Conservation (phyloP, 441 rosid genomes). For the Arabidopsis lyrata region DNA sequence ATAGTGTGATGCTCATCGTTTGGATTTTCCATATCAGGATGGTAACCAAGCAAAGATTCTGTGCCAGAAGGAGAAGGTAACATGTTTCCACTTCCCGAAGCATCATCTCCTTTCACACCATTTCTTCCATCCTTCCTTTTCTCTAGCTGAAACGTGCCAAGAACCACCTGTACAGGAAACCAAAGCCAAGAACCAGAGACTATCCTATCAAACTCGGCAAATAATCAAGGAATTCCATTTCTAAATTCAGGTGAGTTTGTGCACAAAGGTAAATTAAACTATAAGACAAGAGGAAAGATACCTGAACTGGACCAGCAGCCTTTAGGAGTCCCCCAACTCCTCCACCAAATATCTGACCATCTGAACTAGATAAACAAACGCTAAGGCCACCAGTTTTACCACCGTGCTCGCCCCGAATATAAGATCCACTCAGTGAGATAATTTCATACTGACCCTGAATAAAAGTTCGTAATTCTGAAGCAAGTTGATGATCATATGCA, state of each 20-base stretch:
- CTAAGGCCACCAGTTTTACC: slow-evolving; percentile 91
- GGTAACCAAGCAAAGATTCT: slow-evolving; percentile 56
- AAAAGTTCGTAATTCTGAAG: slow-evolving; percentile 35
- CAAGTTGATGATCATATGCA: slow-evolving; percentile 23
- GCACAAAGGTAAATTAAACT: background rate
- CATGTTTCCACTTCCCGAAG: slow-evolving; percentile 53
- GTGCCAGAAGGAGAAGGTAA: slow-evolving; percentile 66
- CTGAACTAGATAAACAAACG: slow-evolving; percentile 71
- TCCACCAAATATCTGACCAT: slow-evolving; percentile 92
- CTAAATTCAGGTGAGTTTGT: background rate
- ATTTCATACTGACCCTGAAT: slow-evolving; percentile 91
- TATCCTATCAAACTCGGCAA: background rate
- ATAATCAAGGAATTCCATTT: background rate
- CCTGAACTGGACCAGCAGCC: slow-evolving; percentile 98
- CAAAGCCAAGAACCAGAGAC: slow-evolving; percentile 1
- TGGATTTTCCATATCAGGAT: slow-evolving; percentile 59
- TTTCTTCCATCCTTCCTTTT: slow-evolving; percentile 56
- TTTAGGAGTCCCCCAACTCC: slow-evolving; percentile 80
- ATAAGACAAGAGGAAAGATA: slow-evolving; percentile 30
- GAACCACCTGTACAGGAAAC: slow-evolving; percentile 64
- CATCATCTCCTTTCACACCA: slow-evolving; percentile 58
- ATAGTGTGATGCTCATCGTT: slow-evolving; percentile 55
- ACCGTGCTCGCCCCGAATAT: slow-evolving; percentile 74
- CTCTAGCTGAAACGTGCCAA: slow-evolving; percentile 78
- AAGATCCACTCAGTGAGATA: slow-evolving; percentile 86